phyloP scores from a whole-genome alignment of 2,329 filamentous ascomycete genomes.

The Sarocladiaceae sp. region DNA sequence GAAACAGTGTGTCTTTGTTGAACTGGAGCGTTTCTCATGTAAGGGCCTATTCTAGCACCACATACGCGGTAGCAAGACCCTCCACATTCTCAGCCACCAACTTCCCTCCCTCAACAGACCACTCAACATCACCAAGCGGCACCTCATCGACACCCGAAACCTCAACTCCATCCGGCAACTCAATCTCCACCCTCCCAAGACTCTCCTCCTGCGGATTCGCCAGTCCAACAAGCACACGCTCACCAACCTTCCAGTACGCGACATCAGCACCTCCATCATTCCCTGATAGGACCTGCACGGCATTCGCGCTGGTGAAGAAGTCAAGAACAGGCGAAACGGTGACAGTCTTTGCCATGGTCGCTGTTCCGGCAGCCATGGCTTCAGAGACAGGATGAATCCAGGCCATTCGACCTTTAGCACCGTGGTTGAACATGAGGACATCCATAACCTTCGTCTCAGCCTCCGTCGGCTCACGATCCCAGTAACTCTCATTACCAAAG shows the following conservation, averaged over 20 bases:
- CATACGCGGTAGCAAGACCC: neutral
- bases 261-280: neutral
- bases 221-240: neutral
- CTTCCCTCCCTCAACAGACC: neutral
- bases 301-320: slow-evolving; percentile 1
- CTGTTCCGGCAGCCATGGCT: neutral
- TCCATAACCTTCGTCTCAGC: slow-evolving; percentile 1
- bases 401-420: slow-evolving; percentile 1
- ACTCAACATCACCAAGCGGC: neutral
- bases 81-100: neutral
- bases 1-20: too few relatives aligned
- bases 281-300: neutral
- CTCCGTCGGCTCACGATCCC: neutral
- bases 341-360: neutral
- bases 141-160: neutral
- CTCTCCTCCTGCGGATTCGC: neutral
- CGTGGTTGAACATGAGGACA: slow-evolving; percentile 4
- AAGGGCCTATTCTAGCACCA: neutral
- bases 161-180: neutral
- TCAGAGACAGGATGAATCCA: slow-evolving; percentile 4
- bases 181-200: neutral
- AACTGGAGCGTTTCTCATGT: too few relatives aligned
- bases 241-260: neutral
- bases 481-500: neutral
- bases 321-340: neutral